Percentiles rank a stretch among this genome's conserved stretches.
These are phyloP conservation scores for Quercus tomentella DNA, from an alignment of 331 rosid genomes.

Conservation along the genomic window DNA sequence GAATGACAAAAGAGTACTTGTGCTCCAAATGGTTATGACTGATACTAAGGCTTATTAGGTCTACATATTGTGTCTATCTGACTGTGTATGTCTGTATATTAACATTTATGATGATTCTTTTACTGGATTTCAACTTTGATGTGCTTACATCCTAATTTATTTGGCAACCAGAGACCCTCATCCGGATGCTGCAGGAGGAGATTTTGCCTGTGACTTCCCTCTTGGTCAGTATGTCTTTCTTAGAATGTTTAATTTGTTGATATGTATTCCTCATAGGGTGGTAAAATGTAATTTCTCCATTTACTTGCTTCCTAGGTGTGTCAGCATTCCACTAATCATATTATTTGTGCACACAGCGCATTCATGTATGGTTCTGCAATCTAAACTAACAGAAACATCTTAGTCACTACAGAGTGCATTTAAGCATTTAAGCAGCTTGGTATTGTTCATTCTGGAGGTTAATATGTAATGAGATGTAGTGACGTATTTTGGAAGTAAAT, in stretches of 20 bases:
- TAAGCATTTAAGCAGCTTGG: too few species aligned
- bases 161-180: conserved; percentile 47
- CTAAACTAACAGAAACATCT: too few species aligned
- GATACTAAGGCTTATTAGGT: background rate
- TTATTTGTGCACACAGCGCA: background rate
- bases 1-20: background rate
- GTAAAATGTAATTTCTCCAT: background rate
- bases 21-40: background rate
- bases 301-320: background rate
- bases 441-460: too few species aligned
- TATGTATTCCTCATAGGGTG: background rate
- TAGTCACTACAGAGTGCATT: too few species aligned
- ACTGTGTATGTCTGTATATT: background rate
- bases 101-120: background rate
- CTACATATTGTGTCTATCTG: background rate
- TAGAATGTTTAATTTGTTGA: background rate
- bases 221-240: conserved; percentile 46
- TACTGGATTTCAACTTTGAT: conserved; percentile 11
- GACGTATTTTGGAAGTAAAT: too few species aligned
- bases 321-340: background rate
- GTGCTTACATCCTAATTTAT: conserved; percentile 16
- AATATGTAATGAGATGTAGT: too few species aligned
- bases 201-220: conserved; percentile 52
- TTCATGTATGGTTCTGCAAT: background rate
- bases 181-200: conserved; percentile 52